Evolutionary conservation across 1,284 basidiomycete species (phyloP).

Genomic region (Cutaneotrichosporon sp.): DNA sequence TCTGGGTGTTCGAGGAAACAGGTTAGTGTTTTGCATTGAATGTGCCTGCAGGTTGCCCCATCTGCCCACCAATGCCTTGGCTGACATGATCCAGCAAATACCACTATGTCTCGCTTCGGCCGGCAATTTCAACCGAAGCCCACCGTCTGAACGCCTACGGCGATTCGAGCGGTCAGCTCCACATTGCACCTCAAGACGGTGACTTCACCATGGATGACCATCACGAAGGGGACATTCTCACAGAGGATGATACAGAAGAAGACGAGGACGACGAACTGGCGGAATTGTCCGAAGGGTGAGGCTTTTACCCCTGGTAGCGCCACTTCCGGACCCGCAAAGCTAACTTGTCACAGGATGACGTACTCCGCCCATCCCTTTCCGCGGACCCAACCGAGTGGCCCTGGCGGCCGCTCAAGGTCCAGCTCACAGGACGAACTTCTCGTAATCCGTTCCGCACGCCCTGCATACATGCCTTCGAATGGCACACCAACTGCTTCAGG

Average conservation of each 20-base stretch:
- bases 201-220: constrained; percentile 16
- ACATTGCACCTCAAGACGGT: constrained; percentile 20
- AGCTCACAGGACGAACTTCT: constrained; percentile 9
- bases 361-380: constrained; percentile 12
- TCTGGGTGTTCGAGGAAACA: constrained; percentile 82
- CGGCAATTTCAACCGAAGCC: constrained; percentile 77
- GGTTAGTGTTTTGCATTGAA: constrained; percentile 12
- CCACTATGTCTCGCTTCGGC: constrained; percentile 59
- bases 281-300: constrained; percentile 12
- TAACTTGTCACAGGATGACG: constrained; percentile 4
- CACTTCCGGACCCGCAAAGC: constrained; percentile 1
- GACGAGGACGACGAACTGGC: constrained; percentile 37
- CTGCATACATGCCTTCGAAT: constrained; percentile 10
- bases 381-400: not conserved
- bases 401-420: constrained; percentile 9
- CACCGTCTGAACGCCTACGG: constrained; percentile 86
- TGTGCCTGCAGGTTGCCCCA: not conserved
- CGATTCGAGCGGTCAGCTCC: constrained; percentile 33
- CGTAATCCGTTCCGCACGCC: constrained; percentile 14
- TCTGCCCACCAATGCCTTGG: not conserved
- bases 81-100: constrained; percentile 27
- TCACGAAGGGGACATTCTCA: constrained; percentile 14
- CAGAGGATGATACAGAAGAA: constrained; percentile 29
- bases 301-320: constrained; percentile 2
- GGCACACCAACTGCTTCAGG: constrained; percentile 2